Evolutionary conservation across 2,329 filamentous ascomycete species (phyloP).

Genomic region (Penicillium sp.): DNA sequence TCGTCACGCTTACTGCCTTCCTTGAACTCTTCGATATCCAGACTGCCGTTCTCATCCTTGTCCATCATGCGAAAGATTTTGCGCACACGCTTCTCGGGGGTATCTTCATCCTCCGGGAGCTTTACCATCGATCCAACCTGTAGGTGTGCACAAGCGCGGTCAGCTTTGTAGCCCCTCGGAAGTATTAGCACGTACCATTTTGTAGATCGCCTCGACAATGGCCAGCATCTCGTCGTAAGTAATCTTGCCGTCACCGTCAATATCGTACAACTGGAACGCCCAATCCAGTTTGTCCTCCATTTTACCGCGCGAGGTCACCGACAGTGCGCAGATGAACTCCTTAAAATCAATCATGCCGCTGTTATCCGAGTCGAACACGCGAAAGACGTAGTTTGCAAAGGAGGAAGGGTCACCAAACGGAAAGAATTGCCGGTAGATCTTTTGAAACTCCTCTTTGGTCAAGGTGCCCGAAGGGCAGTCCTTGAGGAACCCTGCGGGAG

Average conservation of each 20-base stretch:
- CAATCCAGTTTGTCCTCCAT: conserved; percentile 99
- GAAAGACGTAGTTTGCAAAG: conserved; percentile 98
- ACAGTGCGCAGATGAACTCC: conserved; percentile 97
- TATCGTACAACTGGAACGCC: conserved; percentile 99
- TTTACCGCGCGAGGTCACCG: conserved; percentile 93
- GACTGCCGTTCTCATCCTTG: conserved; percentile 96
- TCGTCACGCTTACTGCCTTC: conserved; percentile 98
- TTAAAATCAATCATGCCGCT: conserved; percentile 99
- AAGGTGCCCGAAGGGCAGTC: conserved; percentile 96
- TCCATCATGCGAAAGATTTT: conserved; percentile 99
- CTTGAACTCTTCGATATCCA: conserved; percentile 98
- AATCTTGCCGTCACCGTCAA: conserved; percentile 98
- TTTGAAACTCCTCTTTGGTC: conserved; percentile 98
- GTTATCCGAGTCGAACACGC: conserved; percentile 97
- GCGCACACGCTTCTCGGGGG: conserved; percentile 92
- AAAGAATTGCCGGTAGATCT: conserved; percentile 99
- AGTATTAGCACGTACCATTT: conserved; percentile 80
- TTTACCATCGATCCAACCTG: conserved; percentile 99
- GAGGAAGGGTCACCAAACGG: conserved; percentile 96
- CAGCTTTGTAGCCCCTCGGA: no score
- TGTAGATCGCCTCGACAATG: conserved; percentile 99
- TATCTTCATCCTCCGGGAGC: conserved; percentile 96
- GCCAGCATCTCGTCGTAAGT: conserved; percentile 98
- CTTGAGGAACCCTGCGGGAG: conserved; percentile 81
- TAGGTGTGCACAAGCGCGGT: conserved; percentile 4